Evolutionary conservation across 805 yeast species (phyloP), one percentile per base, ranked within the genome.

Genomic region (Candida boleticola): DNA sequence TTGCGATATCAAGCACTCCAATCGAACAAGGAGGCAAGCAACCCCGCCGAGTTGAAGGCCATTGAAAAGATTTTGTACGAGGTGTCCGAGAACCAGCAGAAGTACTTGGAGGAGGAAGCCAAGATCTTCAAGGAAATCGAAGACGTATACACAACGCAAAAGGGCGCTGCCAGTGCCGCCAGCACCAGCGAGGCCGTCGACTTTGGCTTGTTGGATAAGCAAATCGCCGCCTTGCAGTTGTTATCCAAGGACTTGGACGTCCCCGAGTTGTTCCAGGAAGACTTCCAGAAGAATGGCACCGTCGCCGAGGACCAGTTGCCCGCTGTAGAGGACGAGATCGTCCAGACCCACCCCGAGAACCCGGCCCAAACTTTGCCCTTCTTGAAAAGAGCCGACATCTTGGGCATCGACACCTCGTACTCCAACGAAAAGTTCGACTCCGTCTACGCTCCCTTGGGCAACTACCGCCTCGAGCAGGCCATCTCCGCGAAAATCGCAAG

Each of bases 201-300:
- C 50, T 48, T 63, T 4, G 70, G 63, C 2, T 52, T 80, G 13
- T 61, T 86, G 39, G 63, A 71, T 34, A 73, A 77, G 44, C 95
- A 86, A 57, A 57, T 86, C 17, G 60, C 78, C 14, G 83, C 83
- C 0, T 71, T 85, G 39, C 86, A 85, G 54, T 54, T 84, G 14
- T 60, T 86, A 31, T 76, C 88, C 2, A 78, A 73, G 50, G 88
- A 85, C 57, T 49, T 82, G 44, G 85, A 82, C 54, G 60, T 86
- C 36, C 89, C 92, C 0, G 73, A 68, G 25, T 52, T 65, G 3
- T 55, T 83, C 16, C 79, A 79, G 48, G 41, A 30, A 21, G 36
- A 38, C 5, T 26, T 20, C 10, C 11, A 3, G 11, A n/a, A 10
- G 14, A 18, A 29, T 18, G 22, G 5, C n/a, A 5, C 11, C 16